A percentile compares a stretch with the other conserved stretches of the same genome.
Evolutionary conservation across 345 rosid genomes (phyloP).

Genomic region (Eutrema japonicum): DNA sequence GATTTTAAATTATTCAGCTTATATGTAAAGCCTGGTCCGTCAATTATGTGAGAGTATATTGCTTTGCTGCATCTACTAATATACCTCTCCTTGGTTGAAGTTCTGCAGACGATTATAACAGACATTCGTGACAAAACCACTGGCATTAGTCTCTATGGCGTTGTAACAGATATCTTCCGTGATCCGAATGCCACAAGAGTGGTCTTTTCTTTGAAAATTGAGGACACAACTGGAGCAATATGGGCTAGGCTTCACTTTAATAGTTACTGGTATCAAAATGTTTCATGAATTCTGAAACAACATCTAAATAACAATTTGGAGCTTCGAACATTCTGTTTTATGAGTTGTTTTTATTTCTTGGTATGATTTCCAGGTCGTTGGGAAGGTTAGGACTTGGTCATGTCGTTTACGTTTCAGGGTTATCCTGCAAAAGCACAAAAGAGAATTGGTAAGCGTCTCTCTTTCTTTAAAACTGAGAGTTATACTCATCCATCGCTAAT

Average conservation of each 20-base stretch:
- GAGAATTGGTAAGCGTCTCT: slow-evolving; percentile 53
- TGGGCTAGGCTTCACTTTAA: slow-evolving; percentile 78
- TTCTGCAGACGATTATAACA: slow-evolving; percentile 65
- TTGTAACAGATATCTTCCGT: slow-evolving; percentile 56
- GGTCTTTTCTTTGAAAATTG: slow-evolving; percentile 65
- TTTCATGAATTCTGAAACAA: background rate
- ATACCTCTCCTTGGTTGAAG: slow-evolving; percentile 45
- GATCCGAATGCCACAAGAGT: slow-evolving; percentile 54
- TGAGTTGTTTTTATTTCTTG: background rate
- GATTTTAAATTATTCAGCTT: slow-evolving; percentile 5
- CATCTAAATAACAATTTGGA: background rate
- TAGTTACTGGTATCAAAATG: slow-evolving; percentile 61
- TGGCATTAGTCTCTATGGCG: slow-evolving; percentile 80
- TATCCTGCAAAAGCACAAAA: slow-evolving; percentile 68
- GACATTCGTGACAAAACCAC: slow-evolving; percentile 84
- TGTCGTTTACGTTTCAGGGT: slow-evolving; percentile 68
- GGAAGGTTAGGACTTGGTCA: slow-evolving; percentile 85
- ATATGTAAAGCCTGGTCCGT: slow-evolving; percentile 7
- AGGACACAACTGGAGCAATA: slow-evolving; percentile 74
- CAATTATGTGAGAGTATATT: slow-evolving; percentile 7
- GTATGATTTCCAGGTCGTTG: slow-evolving; percentile 64
- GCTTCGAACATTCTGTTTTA: background rate
- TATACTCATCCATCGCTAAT: background rate
- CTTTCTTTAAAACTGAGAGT: slow-evolving; percentile 1
- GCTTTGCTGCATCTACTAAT: slow-evolving; percentile 32